These are phyloP conservation scores for Boletus rufocinnamomeus DNA, from an alignment of 768 basidiomycete genomes.

Conservation along the genomic window DNA sequence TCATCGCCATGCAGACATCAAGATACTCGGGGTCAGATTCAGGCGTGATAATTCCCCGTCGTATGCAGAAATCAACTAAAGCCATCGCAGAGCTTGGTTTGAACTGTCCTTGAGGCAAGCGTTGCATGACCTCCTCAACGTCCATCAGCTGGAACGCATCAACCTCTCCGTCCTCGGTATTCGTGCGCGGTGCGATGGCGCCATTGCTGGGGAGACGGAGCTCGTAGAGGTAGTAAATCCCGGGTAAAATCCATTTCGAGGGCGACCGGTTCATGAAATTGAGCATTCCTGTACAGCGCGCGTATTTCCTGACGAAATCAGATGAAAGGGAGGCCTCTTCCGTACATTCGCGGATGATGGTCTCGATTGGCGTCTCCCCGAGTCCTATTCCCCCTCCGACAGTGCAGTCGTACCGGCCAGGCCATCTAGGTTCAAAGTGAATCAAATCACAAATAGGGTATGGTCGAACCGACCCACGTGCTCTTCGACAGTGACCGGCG, in stretches of 20 bases:
- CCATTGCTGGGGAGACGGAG: conserved; percentile 41
- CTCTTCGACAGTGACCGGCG: conserved; percentile 42
- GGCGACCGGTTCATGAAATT: conserved; percentile 46
- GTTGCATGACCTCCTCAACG: conserved; percentile 34
- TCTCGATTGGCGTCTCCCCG: conserved; percentile 38
- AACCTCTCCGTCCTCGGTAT: conserved; percentile 44
- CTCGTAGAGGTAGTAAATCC: conserved; percentile 47
- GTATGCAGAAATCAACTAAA: conserved; percentile 43
- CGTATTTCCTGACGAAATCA: conserved; percentile 36
- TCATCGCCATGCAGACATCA: conserved; percentile 29
- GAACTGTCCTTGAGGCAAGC: conserved; percentile 39
- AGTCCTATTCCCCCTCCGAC: conserved; percentile 46
- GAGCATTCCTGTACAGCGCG: conserved; percentile 39
- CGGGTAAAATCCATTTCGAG: conserved; percentile 45
- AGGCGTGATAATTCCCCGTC: conserved; percentile 35
- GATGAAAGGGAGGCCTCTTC: conserved; percentile 46
- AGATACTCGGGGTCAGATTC: conserved; percentile 28
- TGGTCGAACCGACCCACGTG: conserved; percentile 34
- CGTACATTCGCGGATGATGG: conserved; percentile 43
- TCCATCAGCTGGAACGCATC: conserved; percentile 44
- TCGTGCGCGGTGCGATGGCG: conserved; percentile 37
- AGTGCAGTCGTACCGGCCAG: conserved; percentile 45
- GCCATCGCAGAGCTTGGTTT: conserved; percentile 47
- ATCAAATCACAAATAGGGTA: neutral
- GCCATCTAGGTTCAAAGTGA: conserved; percentile 18